Percentiles rank a stretch among this genome's conserved stretches.
Evolutionary conservation across 2,329 filamentous ascomycete species (phyloP).

Genomic region (Achaetomium macrosporum): DNA sequence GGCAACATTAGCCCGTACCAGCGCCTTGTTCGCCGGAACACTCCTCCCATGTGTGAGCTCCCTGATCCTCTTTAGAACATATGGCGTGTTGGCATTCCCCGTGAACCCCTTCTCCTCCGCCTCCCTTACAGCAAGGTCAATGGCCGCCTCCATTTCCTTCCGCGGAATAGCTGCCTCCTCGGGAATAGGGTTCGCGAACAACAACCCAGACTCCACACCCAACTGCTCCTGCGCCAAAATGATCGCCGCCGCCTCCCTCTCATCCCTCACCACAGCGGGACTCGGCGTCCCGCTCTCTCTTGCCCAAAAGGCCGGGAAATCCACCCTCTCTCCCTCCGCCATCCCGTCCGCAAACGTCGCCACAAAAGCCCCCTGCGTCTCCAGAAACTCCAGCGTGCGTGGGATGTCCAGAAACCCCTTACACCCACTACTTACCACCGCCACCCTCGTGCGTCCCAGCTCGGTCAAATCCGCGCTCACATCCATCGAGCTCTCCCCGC

Average conservation of each 20-base stretch:
- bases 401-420: constrained; percentile 95
- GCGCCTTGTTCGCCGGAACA: constrained; percentile 65
- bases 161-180: constrained; percentile 63
- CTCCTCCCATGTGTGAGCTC: constrained; percentile 68
- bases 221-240: constrained; percentile 72
- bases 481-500: constrained; percentile 81
- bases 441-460: constrained; percentile 80
- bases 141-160: constrained; percentile 62
- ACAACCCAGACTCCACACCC: constrained; percentile 68
- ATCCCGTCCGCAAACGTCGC: constrained; percentile 85
- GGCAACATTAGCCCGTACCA: constrained; percentile 49
- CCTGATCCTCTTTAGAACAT: constrained; percentile 71
- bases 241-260: constrained; percentile 82
- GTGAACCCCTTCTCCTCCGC: constrained; percentile 58
- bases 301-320: constrained; percentile 91
- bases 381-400: constrained; percentile 73
- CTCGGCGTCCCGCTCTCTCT: constrained; percentile 78
- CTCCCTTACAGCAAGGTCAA: constrained; percentile 61
- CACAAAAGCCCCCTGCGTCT: constrained; percentile 71
- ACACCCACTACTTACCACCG: constrained; percentile 83
- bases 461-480: constrained; percentile 94
- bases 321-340: constrained; percentile 53
- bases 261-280: constrained; percentile 66
- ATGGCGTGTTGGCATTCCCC: constrained; percentile 79
- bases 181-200: constrained; percentile 87